These are phyloP conservation scores for Pseudogymnoascus sp. DNA, from an alignment of 2,329 filamentous ascomycete genomes.

Conservation along the genomic window DNA sequence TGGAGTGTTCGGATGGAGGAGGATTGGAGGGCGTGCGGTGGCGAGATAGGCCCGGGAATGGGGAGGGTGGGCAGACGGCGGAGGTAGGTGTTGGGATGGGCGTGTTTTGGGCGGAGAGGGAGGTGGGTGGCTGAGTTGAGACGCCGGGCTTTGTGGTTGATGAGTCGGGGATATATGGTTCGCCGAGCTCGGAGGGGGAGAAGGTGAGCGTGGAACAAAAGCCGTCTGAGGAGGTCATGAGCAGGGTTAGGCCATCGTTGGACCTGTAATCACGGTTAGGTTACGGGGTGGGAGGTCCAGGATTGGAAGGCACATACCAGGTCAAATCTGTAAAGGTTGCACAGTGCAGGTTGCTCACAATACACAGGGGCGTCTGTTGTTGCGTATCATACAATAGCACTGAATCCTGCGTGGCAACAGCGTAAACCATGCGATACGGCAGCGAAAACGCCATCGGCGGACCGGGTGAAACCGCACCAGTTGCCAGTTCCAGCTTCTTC, in stretches of 20 bases:
- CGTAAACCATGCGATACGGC: constrained; percentile 91
- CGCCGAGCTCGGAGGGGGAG: constrained; percentile 72
- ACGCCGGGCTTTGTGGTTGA: constrained; percentile 39
- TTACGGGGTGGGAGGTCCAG: constrained; percentile 1
- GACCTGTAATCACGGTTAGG: constrained; percentile 46
- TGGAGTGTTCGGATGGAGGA: constrained; percentile 41
- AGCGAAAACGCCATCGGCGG: constrained; percentile 70
- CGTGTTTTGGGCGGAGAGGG: constrained; percentile 53
- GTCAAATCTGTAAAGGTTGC: constrained; percentile 94
- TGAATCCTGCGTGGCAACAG: constrained; percentile 92
- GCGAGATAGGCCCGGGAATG: constrained; percentile 40
- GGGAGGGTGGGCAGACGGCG: constrained; percentile 48
- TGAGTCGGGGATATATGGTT: constrained; percentile 65
- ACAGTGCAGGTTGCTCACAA: constrained; percentile 95
- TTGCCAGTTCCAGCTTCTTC: constrained; percentile 37
- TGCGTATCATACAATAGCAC: constrained; percentile 95
- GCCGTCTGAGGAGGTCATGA: constrained; percentile 96
- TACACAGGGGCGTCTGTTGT: constrained; percentile 83
- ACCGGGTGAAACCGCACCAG: constrained; percentile 44
- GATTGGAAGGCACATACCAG: constrained; percentile 55
- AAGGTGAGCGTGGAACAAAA: constrained; percentile 94
- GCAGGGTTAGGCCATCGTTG: constrained; percentile 65
- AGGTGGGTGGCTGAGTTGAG: constrained; percentile 32
- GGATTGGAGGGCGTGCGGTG: constrained; percentile 53
- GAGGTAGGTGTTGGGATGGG: constrained; percentile 65